Evolutionary conservation across 1,139 yeast species (phyloP), one percentile per base, ranked within the genome.

Genomic region (Geotrichum europaeum): DNA sequence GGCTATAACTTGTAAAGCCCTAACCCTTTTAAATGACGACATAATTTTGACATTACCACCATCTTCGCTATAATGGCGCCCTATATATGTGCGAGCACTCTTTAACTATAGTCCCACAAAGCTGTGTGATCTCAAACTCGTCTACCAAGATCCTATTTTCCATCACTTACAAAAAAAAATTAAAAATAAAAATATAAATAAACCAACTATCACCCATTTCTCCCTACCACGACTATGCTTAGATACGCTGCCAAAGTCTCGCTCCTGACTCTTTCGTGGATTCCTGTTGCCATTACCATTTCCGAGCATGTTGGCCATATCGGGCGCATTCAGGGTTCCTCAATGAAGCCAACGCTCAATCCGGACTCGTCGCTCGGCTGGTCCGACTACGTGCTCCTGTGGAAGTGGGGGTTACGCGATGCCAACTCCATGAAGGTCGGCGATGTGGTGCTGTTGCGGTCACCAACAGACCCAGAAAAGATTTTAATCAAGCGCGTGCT

Each of bases 281-380:
- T 90, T 51, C 97, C 97, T 0, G 97, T 91, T 57, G 74, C 82
- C 24, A 81, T 85, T 67, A 82, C 89, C 0, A 75, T 87, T 65
- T 81, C 85, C 47, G 89, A 87, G 67, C 90, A 88, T 72, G 84
- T 84, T 6, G 84, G 83, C 60, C 91, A 85, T 72, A 81, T 92
- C 20, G 89, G 90, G 22, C 83, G 84, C 72, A 82, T 92, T n/a
- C 82, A 85, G 49, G 98, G 98, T 1, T 74, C 81, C 50, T 89
- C 96, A 22, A 92, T 92, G 98, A 80, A 89, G 56, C 98, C 98
- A 0, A 83, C 96, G 0, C 81, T 92, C 69, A 92, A 92, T 71
- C 96, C 96, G 0, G 80, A 84, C 54, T 77, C 81, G 24, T 73
- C 79, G 20, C 69, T 72, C 20, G 73, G 76, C 36, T 63, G 76